Base-by-base conservation (phyloP, 2,329 filamentous ascomycete genomes). In the Pseudopyrenochaeta lycopersici region DNA sequence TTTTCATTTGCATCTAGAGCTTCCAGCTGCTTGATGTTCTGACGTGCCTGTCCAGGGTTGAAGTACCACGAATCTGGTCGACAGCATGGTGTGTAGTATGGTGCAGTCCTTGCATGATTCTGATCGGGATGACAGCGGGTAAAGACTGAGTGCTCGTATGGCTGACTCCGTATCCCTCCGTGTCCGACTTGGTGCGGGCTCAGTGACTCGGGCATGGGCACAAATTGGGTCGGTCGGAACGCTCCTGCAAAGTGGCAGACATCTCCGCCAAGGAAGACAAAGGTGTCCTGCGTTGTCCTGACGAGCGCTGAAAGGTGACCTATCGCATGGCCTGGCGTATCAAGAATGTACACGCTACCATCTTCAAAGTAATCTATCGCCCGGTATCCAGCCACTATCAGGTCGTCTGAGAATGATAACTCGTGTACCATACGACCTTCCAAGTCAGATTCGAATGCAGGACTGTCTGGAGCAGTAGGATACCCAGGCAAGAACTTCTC, bases 281-380 rank as follows among this genome's bases (percentile, higher is more conserved):
- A 68, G 2, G 51, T 52, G 20, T 50, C 43, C 1, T 35, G 27
- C n/a, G 1, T 27, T 3, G 60, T 60, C 7, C 82, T 72, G 0
- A 80, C 82, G 0, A 85, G 72, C 4, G 74, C 82, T 46, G 75
- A 78, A 27, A 82, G 72, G 57, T 83, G 81, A 1, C 79, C 81
- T 2, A 81, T 63, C 1, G 78, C 76, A 57, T 84, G 82, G 2
- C 83, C 83, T 0, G 82, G 82, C 2, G 80, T 77, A 56, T 82
- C 71, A 31, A 85, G 74, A 2, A 86, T 73, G 60, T 84, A 85
- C 54, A 86, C 83, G 17, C 73, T 78, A 0, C 83, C 83, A 60
- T 86, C 83, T 4, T 77, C 77, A 49, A 84, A 86, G 62, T 78
- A 85, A 64, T 86, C 83, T 18, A 72, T 64, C 1, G 80, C 80